Base-by-base conservation (phyloP, 495 filamentous ascomycete genomes). In the Lentithecium fluviatile region DNA sequence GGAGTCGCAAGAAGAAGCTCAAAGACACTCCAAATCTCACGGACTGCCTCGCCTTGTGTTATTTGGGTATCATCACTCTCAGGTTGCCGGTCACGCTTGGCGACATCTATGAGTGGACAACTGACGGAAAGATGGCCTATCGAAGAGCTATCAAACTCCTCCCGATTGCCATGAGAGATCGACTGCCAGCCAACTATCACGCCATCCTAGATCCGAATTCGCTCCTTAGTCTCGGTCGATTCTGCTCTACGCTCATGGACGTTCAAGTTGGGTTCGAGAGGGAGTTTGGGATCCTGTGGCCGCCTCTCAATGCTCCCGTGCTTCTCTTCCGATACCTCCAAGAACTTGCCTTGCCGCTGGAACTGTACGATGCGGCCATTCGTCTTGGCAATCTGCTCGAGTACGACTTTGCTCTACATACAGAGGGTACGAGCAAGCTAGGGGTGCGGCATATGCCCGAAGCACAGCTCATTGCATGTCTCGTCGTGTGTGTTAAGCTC, bases 401-500 rank as follows among this genome's bases (percentile, higher is more conserved):
- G 0, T 74, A 83, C 42, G 70, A 77, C 2, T 90, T 87, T 56
- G 66, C 74, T 4, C 90, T 83, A 59, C 71, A 64, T 0, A 54
- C 21, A 7, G 13, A n/a, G 2, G 20, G 40, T 6, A 64, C 20
- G 63, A 72, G 20, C 50, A 53, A 57, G 23, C 64, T 58, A 52
- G 65, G 69, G 19, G 61, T 69, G 7, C 64, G 65, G 61, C 68
- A 62, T 40, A 66, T 65, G n/a, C 94, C 94, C 0, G 94, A 97
- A 68, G 74, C 87, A 2, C 79, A 87, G 42, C 70, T 97, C 0
- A 78, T 89, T 47, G 78, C 83, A 19, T 73, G 91, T 6, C 67
- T 96, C n/a, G 76, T 96, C 5, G 80, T 96, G 21, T 82, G 86
- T 10, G 83, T 86, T 6, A 97, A 97, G 68, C 71, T 95, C 5